Evolutionary conservation across 768 basidiomycete genomes (phyloP).

Genomic region (Cantharellus anzutake): DNA sequence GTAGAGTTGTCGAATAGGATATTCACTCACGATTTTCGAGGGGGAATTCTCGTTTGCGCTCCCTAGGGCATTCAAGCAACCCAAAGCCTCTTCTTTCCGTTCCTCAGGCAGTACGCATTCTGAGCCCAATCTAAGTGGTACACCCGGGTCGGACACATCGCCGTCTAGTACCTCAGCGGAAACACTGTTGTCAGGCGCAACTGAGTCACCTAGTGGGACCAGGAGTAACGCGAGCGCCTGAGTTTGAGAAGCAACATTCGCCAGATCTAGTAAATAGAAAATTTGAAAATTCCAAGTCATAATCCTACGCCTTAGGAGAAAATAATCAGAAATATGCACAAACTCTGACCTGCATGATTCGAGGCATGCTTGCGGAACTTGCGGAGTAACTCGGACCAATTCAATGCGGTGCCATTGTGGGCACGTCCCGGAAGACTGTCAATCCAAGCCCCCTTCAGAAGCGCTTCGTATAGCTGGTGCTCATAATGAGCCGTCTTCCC

Average conservation of each 20-base stretch:
- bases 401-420: constrained; percentile 30
- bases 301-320: too few species aligned
- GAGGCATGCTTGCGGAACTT: constrained; percentile 75
- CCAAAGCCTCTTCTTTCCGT: constrained; percentile 35
- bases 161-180: constrained; percentile 38
- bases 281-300: background rate
- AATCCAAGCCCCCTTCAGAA: constrained; percentile 61
- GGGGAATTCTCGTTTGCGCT: constrained; percentile 17
- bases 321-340: too few species aligned
- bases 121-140: constrained; percentile 26
- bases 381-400: constrained; percentile 64
- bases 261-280: constrained; percentile 3
- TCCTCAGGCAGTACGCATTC: constrained; percentile 42
- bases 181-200: background rate
- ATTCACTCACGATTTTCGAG: background rate
- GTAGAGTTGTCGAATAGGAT: background rate
- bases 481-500: constrained; percentile 61
- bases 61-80: constrained; percentile 26
- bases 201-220: background rate
- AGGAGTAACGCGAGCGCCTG: constrained; percentile 39
- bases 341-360: constrained; percentile 29
- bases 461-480: constrained; percentile 46
- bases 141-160: constrained; percentile 21
- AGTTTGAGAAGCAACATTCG: constrained; percentile 48
- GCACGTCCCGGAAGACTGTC: constrained; percentile 39